phyloP scores from a whole-genome alignment of 1,284 basidiomycete genomes.

The Austroboletus novae-zelandiae region DNA sequence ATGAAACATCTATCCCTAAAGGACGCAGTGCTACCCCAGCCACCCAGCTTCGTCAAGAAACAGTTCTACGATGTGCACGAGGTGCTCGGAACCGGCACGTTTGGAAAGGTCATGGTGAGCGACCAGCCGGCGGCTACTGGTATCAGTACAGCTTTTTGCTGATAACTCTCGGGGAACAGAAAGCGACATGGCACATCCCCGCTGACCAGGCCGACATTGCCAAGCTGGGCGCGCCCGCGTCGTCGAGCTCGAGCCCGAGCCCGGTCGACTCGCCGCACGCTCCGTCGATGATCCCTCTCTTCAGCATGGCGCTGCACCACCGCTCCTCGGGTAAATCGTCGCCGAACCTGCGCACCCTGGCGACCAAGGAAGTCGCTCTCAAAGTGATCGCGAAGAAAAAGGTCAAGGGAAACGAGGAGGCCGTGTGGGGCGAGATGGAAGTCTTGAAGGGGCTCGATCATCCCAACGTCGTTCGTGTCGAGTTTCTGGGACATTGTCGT shows the following conservation, averaged over 20 bases:
- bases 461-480: constrained; percentile 73
- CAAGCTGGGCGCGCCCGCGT: constrained; percentile 51
- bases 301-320: constrained; percentile 21
- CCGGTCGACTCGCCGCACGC: constrained; percentile 8
- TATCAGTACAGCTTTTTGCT: too few relatives aligned
- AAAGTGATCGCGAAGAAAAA: constrained; percentile 92
- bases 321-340: constrained; percentile 25
- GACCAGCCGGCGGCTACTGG: too few relatives aligned
- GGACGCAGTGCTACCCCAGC: constrained; percentile 68
- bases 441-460: constrained; percentile 85
- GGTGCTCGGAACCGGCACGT: constrained; percentile 76
- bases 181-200: constrained; percentile 72
- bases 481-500: background rate
- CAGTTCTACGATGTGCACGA: constrained; percentile 73
- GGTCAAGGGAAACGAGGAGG: constrained; percentile 83
- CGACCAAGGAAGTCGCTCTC: constrained; percentile 76
- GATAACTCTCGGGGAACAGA: constrained; percentile 34
- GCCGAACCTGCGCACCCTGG: constrained; percentile 21
- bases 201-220: constrained; percentile 54
- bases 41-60: constrained; percentile 83
- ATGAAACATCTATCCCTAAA: constrained; percentile 38
- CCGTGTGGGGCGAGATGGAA: constrained; percentile 89
- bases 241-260: constrained; percentile 16
- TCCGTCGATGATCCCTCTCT: constrained; percentile 26
- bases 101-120: constrained; percentile 83